Percentiles rank a stretch among this genome's conserved stretches.
Evolutionary conservation across 768 basidiomycete species (phyloP).

Genomic region (Tremella fuciformis): DNA sequence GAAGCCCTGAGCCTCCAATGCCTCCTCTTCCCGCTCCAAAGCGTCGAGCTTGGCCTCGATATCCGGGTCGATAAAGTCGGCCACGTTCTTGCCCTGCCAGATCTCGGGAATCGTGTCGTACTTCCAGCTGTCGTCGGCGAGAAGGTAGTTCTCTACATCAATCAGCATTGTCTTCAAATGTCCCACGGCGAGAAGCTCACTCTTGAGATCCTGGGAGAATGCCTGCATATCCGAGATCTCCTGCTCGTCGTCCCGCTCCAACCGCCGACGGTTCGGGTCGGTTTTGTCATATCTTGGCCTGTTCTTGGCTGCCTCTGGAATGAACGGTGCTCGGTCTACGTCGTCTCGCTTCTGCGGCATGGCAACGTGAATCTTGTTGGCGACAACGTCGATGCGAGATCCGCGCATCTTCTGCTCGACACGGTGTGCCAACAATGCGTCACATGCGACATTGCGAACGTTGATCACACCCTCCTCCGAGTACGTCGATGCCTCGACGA

Average conservation of each 20-base stretch:
- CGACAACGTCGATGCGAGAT: slow-evolving; percentile 82
- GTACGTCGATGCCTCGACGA: slow-evolving; percentile 85
- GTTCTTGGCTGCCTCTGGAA: slow-evolving; percentile 76
- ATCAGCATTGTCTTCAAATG: slow-evolving; percentile 9
- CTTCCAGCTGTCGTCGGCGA: slow-evolving; percentile 91
- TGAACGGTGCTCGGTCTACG: slow-evolving; percentile 78
- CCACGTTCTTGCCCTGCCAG: slow-evolving; percentile 96
- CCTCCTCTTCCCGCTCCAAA: slow-evolving; percentile 93
- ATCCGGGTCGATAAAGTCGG: slow-evolving; percentile 97
- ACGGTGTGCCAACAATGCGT: slow-evolving; percentile 87
- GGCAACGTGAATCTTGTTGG: slow-evolving; percentile 94
- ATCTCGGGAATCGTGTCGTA: slow-evolving; percentile 96
- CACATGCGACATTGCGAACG: slow-evolving; percentile 91
- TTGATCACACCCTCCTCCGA: slow-evolving; percentile 98
- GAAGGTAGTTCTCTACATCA: slow-evolving; percentile 74
- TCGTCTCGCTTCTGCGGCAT: slow-evolving; percentile 87
- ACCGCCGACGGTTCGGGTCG: slow-evolving; percentile 69
- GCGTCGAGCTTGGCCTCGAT: slow-evolving; percentile 96
- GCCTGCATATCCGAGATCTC: slow-evolving; percentile 78
- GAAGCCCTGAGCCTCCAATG: slow-evolving; percentile 88
- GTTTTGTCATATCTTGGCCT: slow-evolving; percentile 80
- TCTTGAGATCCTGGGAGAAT: slow-evolving; percentile 82
- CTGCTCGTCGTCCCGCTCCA: slow-evolving; percentile 77
- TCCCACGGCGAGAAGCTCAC: slow-evolving; percentile 57
- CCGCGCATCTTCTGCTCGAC: slow-evolving; percentile 94